Conservation (phyloP, 495 filamentous ascomycete species). For the Aspergillus sparsus region DNA sequence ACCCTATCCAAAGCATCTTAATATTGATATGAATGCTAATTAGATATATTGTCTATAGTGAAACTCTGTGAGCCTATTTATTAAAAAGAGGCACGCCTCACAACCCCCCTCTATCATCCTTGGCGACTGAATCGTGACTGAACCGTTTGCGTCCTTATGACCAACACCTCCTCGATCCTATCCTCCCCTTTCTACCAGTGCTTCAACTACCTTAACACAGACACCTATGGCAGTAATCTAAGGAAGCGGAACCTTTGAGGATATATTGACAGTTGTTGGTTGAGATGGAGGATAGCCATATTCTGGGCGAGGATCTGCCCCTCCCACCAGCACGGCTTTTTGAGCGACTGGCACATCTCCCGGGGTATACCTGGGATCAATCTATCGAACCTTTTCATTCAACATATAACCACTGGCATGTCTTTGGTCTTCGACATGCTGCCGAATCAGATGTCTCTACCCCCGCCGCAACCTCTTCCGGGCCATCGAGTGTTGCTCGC, state of each 20-base stretch:
- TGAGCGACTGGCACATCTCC: constrained; percentile 69
- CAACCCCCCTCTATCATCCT: constrained; percentile 22
- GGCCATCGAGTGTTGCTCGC: constrained; percentile 45
- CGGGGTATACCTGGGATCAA: constrained; percentile 78
- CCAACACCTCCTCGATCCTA: constrained; percentile 13
- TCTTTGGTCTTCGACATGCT: constrained; percentile 53
- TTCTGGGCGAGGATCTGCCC: constrained; percentile 61
- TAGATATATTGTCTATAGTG: constrained; percentile 8
- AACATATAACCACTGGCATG: constrained; percentile 78
- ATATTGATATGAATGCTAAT: constrained; percentile 12
- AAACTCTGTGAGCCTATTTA: constrained; percentile 7
- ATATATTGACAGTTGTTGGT: constrained; percentile 24
- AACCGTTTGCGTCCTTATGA: constrained; percentile 31
- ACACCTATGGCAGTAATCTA: constrained; percentile 30
- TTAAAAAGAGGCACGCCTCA: constrained; percentile 10
- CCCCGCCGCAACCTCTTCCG: constrained; percentile 49
- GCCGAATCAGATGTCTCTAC: constrained; percentile 42
- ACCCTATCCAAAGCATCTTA: not conserved
- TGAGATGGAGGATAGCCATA: constrained; percentile 44
- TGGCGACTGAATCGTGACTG: constrained; percentile 25
- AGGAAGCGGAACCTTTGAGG: constrained; percentile 22
- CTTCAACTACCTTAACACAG: constrained; percentile 9
- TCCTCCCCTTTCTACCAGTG: constrained; percentile 10
- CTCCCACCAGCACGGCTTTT: constrained; percentile 70
- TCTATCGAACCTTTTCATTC: constrained; percentile 70